Percentiles rank a stretch among this genome's conserved stretches.
phyloP scores from a whole-genome alignment of 306 rosid species.

The Inga leiocalycina region DNA sequence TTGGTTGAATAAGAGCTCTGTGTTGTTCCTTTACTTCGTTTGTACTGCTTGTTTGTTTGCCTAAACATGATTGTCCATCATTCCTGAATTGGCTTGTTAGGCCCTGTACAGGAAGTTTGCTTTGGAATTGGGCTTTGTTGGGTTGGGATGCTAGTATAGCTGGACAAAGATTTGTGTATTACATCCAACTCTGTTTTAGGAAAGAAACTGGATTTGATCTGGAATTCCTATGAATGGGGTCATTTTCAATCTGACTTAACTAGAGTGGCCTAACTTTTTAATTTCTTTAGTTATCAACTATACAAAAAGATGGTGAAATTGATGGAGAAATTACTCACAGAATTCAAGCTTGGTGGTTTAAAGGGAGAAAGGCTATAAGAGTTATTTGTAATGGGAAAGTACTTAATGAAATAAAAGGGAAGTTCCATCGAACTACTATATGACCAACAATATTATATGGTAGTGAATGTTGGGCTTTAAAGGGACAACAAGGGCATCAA shows the following conservation, averaged over 20 bases:
- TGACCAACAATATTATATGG: too few species aligned
- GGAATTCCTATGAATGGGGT: background rate
- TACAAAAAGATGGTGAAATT: too few species aligned
- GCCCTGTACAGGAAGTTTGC: background rate
- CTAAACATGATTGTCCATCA: background rate
- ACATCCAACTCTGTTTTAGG: background rate
- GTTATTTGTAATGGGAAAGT: too few species aligned
- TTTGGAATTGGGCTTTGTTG: background rate
- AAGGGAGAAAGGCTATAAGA: too few species aligned
- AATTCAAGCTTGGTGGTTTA: too few species aligned
- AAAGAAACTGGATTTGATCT: background rate
- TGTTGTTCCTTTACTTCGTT: background rate
- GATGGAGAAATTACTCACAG: too few species aligned
- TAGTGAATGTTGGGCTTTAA: too few species aligned
- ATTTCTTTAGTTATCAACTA: too few species aligned
- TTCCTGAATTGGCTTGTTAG: background rate
- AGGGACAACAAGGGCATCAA: too few species aligned
- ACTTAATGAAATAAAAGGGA: too few species aligned
- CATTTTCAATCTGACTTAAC: background rate
- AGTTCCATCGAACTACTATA: too few species aligned
- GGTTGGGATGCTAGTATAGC: background rate
- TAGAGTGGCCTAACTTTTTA: background rate
- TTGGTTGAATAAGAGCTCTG: background rate
- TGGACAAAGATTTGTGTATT: background rate
- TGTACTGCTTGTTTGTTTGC: background rate